Percentiles rank a stretch among this genome's conserved stretches.
phyloP scores from a whole-genome alignment of 768 basidiomycete species.

The Sporobolomyces phaffii region DNA sequence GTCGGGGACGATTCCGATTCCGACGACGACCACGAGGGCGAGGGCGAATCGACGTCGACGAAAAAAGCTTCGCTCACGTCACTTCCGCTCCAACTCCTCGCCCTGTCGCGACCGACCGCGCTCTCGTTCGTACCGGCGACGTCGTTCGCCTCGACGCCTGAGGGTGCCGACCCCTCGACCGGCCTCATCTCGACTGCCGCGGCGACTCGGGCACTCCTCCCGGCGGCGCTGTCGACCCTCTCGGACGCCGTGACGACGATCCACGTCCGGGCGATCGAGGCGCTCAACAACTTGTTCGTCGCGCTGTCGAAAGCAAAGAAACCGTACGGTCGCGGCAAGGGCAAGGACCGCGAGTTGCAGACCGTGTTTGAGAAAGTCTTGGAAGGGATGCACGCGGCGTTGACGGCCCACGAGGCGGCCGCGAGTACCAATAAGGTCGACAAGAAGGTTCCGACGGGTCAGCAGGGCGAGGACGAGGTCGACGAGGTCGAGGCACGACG shows the following conservation, averaged over 20 bases:
- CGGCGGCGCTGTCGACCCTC: slow-evolving; percentile 15
- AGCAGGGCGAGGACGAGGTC: slow-evolving; percentile 33
- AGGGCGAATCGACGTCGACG: background rate
- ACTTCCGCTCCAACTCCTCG: slow-evolving; percentile 44
- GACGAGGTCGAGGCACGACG: slow-evolving; percentile 42
- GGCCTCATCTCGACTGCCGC: slow-evolving; percentile 18
- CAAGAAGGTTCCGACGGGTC: slow-evolving; percentile 33
- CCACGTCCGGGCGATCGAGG: slow-evolving; percentile 49
- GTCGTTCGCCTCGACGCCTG: slow-evolving; percentile 19
- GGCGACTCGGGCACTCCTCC: background rate
- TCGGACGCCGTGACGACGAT: slow-evolving; percentile 45
- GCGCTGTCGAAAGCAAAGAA: slow-evolving; percentile 43
- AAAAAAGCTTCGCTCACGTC: slow-evolving; percentile 26
- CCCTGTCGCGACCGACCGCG: slow-evolving; percentile 44
- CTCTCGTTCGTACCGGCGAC: slow-evolving; percentile 45
- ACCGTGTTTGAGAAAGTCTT: slow-evolving; percentile 22
- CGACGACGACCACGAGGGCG: slow-evolving; percentile 27
- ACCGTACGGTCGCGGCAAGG: background rate
- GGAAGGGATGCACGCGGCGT: slow-evolving; percentile 11
- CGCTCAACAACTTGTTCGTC: slow-evolving; percentile 51
- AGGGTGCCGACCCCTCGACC: slow-evolving; percentile 17
- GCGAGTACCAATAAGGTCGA: too few relatives aligned
- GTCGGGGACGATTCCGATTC: slow-evolving; percentile 32
- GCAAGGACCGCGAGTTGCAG: slow-evolving; percentile 20
- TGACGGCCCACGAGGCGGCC: background rate